phyloP scores from a whole-genome alignment of 495 filamentous ascomycete genomes.

The Pyrenula aspistea region DNA sequence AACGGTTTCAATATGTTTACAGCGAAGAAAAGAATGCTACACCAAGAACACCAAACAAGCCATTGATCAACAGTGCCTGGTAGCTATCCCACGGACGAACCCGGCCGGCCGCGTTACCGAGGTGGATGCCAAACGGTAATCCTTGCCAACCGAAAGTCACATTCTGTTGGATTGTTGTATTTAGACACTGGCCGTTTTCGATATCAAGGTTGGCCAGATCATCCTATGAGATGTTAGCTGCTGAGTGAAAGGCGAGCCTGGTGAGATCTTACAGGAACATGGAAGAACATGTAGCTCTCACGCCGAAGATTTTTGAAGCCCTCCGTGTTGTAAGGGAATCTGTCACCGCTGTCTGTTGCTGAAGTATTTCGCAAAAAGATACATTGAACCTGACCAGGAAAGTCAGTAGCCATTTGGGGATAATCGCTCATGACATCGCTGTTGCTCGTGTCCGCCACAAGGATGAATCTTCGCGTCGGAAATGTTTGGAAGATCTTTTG shows the following conservation, averaged over 20 bases:
- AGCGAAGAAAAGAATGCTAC: not conserved
- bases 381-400: constrained; percentile 62
- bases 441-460: constrained; percentile 69
- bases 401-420: constrained; percentile 49
- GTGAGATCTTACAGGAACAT: constrained; percentile 24
- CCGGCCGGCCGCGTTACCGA: not conserved
- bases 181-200: constrained; percentile 55
- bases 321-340: constrained; percentile 63
- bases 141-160: constrained; percentile 60
- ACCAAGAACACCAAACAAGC: not conserved
- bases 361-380: constrained; percentile 67
- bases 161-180: constrained; percentile 48
- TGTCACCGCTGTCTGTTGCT: constrained; percentile 45
- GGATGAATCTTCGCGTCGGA: constrained; percentile 60
- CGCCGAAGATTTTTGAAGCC: constrained; percentile 54
- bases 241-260: no score
- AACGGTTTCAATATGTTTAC: not conserved
- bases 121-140: constrained; percentile 23
- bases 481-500: constrained; percentile 63
- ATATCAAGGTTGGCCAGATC: constrained; percentile 59
- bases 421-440: constrained; percentile 67
- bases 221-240: constrained; percentile 27
- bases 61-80: not conserved
- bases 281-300: constrained; percentile 68
- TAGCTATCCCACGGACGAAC: not conserved